Conservation (phyloP, 805 yeast species). For the Candida odintsovae region DNA sequence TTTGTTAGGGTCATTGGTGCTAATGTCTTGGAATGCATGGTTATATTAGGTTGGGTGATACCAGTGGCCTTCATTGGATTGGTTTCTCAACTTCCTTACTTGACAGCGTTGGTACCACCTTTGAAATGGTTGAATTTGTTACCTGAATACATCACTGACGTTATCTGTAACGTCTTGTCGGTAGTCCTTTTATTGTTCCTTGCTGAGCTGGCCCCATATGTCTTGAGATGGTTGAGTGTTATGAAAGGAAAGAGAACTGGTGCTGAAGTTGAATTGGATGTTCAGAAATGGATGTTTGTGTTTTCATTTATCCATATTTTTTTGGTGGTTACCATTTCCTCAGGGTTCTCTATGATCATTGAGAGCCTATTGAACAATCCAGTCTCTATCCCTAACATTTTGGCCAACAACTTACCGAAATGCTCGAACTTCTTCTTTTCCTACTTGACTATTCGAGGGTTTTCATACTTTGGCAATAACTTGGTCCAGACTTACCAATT, state of each 20-base stretch:
- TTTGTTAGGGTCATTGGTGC: constrained; percentile 39
- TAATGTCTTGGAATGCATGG: constrained; percentile 36
- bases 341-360: constrained; percentile 62
- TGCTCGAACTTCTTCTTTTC: constrained; percentile 84
- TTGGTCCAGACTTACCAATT: constrained; percentile 56
- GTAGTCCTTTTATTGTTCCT: constrained; percentile 58
- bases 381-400: constrained; percentile 58
- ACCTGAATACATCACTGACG: constrained; percentile 48
- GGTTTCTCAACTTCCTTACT: constrained; percentile 65
- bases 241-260: constrained; percentile 58
- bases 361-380: constrained; percentile 65
- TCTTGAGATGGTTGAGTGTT: constrained; percentile 49
- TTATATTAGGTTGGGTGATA: constrained; percentile 66
- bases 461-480: constrained; percentile 69
- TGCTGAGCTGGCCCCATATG: constrained; percentile 54
- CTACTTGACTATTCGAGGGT: constrained; percentile 66
- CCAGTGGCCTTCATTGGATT: constrained; percentile 81
- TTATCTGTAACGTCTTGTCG: constrained; percentile 61
- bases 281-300: constrained; percentile 72
- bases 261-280: constrained; percentile 57
- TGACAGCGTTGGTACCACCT: constrained; percentile 56
- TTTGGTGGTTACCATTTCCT: constrained; percentile 77
- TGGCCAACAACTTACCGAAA: constrained; percentile 78
- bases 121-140: constrained; percentile 47
- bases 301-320: constrained; percentile 81